A percentile compares a stretch with the other conserved stretches of the same genome.
These are phyloP conservation scores for Zymoseptoria tritici DNA, from an alignment of 2,329 filamentous ascomycete genomes.

Conservation along the genomic window DNA sequence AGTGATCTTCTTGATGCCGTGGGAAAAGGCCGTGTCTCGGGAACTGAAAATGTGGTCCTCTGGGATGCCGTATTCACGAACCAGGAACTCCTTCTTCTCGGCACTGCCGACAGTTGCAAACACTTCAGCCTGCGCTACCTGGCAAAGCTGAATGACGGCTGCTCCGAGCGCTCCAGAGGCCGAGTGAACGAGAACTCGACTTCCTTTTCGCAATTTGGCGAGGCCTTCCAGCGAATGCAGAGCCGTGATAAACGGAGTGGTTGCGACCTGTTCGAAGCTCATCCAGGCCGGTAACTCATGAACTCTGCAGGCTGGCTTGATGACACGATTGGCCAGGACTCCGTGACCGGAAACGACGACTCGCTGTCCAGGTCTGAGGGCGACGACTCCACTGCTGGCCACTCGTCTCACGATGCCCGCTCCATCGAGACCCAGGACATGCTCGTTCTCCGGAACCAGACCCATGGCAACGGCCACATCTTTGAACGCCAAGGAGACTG, in stretches of 20 bases:
- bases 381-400: constrained; percentile 12
- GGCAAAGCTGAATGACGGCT: too few relatives aligned
- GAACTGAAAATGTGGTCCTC: constrained; percentile 25
- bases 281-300: constrained; percentile 13
- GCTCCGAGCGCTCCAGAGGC: too few relatives aligned
- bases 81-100: constrained; percentile 18
- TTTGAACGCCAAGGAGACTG: too few relatives aligned
- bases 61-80: constrained; percentile 16
- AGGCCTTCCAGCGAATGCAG: too few relatives aligned
- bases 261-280: constrained; percentile 10
- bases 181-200: too few relatives aligned
- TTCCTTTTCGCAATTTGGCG: too few relatives aligned
- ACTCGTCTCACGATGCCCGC: constrained; percentile 24
- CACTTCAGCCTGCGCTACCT: constrained; percentile 17
- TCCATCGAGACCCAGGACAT: constrained; percentile 30
- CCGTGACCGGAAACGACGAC: constrained; percentile 8
- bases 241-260: too few relatives aligned
- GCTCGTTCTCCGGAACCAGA: neutral
- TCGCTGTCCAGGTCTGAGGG: constrained; percentile 22
- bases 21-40: constrained; percentile 9
- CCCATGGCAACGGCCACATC: too few relatives aligned
- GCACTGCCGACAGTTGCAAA: constrained; percentile 21
- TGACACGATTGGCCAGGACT: constrained; percentile 10
- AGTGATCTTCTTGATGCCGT: constrained; percentile 12
- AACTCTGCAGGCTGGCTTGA: neutral